Base-by-base conservation (phyloP, 331 rosid species). In the Telfairia occidentalis region DNA sequence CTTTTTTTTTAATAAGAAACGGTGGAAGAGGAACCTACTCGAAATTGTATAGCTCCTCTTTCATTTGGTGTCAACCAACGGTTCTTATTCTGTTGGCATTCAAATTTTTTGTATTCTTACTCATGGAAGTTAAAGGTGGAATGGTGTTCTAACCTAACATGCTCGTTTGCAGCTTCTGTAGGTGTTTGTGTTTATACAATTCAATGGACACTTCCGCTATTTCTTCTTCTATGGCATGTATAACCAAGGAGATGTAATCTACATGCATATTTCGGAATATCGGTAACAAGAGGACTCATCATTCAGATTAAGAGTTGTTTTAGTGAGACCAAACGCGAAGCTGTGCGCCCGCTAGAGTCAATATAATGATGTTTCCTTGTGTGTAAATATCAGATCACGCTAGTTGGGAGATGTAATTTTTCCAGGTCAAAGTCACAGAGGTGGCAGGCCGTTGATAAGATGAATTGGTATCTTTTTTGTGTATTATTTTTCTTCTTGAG, bases 371-470 rank as follows among this genome's bases (percentile, higher is more conserved):
- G 90, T 78, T 86, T 81, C 54, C 80, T 78, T 58, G 87, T 52
- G 74, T 89, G 92, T 89, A 91, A 85, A 91, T 91, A 89, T 86
- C 76, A 80, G 73, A 85, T 90, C 71, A 82, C 83, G 86, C 77
- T 81, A 86, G 81, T 76, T 11, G 75, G 81, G 83, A 73, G 77
- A 81, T 83, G 59, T 53, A 66, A 66, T 19, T 70, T 88, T 79
- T 81, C 81, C 86, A 67, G 97, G 97, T 92, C 96, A 76, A 92
- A 92, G 96, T 90, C 89, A 84, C 83, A 73, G 76, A 55, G 80
- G 87, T 87, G 97, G 90, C 96, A 84, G 97, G 90, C 96, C 96
- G 78, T 79, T 79, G 86, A 71, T 83, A 75, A 80, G 76, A 78
- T 84, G 90, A 46, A 26, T 87, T 87, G 84, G n/a, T 85, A 82